Base-by-base conservation (phyloP, 768 basidiomycete species). In the Antrodiella citrinella region DNA sequence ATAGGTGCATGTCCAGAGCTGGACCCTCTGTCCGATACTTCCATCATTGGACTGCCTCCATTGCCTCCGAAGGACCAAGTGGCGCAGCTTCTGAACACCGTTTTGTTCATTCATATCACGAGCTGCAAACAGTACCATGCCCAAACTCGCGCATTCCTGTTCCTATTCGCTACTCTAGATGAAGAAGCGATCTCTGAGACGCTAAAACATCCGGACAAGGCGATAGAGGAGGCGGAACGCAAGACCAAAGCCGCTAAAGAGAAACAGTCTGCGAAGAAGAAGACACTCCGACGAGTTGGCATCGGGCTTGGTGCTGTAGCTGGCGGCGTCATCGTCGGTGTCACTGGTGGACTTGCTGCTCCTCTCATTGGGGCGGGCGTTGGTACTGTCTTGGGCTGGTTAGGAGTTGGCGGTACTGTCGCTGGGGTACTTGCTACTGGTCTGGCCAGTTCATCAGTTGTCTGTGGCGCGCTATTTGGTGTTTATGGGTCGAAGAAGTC, bases 291-390 rank as follows among this genome's bases (percentile, higher is more conserved):
- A 24, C 67, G 66, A 50, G 66, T 70, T n/a, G 77, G 78, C 22
- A 66, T 78, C 26, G 76, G 76, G 2, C 56, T 76, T 18, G 76
- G 73, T 13, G 77, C 78, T 21, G 63, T 80, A 12, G 78, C 74
- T 3, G 79, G 78, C 12, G 79, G 78, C 12, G 69, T 78, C 19
- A 64, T 80, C 25, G 62, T 80, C 12, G 80, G 78, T 3, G 68
- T 80, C 20, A 78, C 78, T n/a, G 80, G 78, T 43, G 78, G 80
- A 13, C 68, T 80, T 9, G 79, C 77, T 2, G 79, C 79, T 9
- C 79, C 78, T 12, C 55, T 81, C 0, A 74, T 82, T 4, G 78
- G 78, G n/a, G 77, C 77, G 13, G 76, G 72, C 2, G 69, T 78
- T 15, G 65, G 70, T 2, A 71, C 72, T 15, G 56, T 78, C 4